These are phyloP conservation scores for Ulmus americana DNA, from an alignment of 331 rosid genomes.

Conservation along the genomic window DNA sequence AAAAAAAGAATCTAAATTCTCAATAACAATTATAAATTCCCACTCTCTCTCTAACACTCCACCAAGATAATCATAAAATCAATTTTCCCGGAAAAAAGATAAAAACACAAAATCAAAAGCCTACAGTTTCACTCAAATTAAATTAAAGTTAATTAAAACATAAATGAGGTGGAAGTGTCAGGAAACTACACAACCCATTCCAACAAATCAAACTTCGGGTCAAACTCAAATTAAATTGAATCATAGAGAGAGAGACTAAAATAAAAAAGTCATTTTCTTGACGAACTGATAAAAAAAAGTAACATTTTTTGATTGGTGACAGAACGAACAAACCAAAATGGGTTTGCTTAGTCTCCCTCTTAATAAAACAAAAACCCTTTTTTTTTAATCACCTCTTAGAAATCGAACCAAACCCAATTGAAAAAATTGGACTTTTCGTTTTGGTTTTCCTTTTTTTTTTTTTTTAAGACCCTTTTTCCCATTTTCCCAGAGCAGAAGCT, in stretches of 20 bases:
- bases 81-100: not conserved
- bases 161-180: conserved; percentile 42
- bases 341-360: not conserved
- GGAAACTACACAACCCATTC: conserved; percentile 25
- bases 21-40: conserved; percentile 29
- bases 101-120: conserved; percentile 34
- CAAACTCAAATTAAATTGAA: conserved; percentile 25
- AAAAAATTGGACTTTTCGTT: not conserved
- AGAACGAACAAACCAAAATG: conserved; percentile 12
- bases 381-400: not conserved
- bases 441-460: not conserved
- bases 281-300: conserved; percentile 34
- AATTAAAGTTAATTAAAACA: conserved; percentile 14
- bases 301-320: conserved; percentile 26
- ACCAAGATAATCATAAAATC: conserved; percentile 12
- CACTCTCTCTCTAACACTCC: conserved; percentile 27
- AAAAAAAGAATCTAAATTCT: conserved; percentile 27
- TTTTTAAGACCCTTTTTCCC: not conserved
- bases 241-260: conserved; percentile 12
- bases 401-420: conserved; percentile 17
- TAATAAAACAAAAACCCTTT: conserved; percentile 14
- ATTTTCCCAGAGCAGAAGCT: not conserved
- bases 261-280: not conserved
- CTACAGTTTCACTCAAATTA: conserved; percentile 34
- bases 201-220: conserved; percentile 20